Conservation (phyloP, 495 filamentous ascomycete species). For the Endocarpon pusillum region DNA sequence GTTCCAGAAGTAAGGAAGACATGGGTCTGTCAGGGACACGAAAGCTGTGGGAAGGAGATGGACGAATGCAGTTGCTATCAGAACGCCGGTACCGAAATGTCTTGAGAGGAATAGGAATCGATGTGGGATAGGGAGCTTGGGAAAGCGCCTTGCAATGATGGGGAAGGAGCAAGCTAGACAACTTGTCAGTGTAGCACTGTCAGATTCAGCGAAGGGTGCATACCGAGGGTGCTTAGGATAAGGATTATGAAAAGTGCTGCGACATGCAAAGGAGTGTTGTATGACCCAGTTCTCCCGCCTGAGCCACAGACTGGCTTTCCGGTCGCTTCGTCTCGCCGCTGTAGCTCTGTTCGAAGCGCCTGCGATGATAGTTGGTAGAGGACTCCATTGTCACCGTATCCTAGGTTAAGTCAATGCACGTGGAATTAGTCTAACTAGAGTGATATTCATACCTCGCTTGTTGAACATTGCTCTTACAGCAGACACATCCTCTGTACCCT, state of each 20-base stretch:
- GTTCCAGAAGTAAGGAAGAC: slow-evolving; percentile 60
- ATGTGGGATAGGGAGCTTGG: slow-evolving; percentile 27
- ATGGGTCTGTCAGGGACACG: slow-evolving; percentile 60
- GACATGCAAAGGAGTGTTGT: slow-evolving; percentile 54
- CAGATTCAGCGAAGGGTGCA: neutral
- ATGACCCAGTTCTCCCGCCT: slow-evolving; percentile 32
- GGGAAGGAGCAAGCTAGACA: slow-evolving; percentile 37
- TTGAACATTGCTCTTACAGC: too few relatives aligned
- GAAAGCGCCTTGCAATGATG: slow-evolving; percentile 34
- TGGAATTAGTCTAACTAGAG: too few relatives aligned
- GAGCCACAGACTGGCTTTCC: slow-evolving; percentile 45
- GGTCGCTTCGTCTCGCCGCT: slow-evolving; percentile 20
- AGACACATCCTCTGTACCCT: too few relatives aligned
- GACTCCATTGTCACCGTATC: too few relatives aligned
- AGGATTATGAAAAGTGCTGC: slow-evolving; percentile 65
- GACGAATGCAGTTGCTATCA: slow-evolving; percentile 82
- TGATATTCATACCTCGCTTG: too few relatives aligned
- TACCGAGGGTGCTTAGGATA: slow-evolving; percentile 54
- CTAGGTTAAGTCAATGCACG: too few relatives aligned
- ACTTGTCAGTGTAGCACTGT: slow-evolving; percentile 2
- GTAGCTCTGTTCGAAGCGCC: slow-evolving; percentile 36
- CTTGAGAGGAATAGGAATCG: slow-evolving; percentile 55
- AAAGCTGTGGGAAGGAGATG: slow-evolving; percentile 74
- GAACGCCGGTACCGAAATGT: slow-evolving; percentile 73
- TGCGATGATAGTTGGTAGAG: too few relatives aligned